Percentiles rank a stretch among this genome's conserved stretches.
Conservation (phyloP, 495 filamentous ascomycete species). For the Elasticomyces elasticus region DNA sequence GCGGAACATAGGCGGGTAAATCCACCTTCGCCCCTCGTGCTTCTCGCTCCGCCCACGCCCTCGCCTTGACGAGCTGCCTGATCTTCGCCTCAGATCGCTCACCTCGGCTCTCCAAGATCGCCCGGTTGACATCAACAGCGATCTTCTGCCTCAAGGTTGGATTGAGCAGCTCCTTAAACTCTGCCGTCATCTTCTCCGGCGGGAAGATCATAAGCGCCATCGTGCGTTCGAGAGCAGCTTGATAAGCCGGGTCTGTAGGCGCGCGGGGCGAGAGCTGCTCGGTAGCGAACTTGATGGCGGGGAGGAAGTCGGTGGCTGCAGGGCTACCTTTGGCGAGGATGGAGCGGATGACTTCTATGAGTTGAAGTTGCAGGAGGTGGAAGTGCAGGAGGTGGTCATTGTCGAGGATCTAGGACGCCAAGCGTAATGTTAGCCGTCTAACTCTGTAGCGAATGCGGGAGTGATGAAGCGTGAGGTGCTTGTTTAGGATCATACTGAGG, state of each 20-base stretch:
- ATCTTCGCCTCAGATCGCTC: conserved; percentile 70
- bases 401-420: conserved; percentile 68
- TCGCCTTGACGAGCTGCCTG: conserved; percentile 63
- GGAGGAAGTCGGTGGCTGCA: conserved; percentile 53
- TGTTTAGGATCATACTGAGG: conserved; percentile 79
- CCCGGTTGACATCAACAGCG: conserved; percentile 75
- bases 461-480: conserved; percentile 2
- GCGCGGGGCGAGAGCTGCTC: conserved; percentile 79
- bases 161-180: conserved; percentile 64
- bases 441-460: neutral
- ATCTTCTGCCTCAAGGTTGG: conserved; percentile 74
- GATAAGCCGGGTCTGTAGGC: conserved; percentile 66
- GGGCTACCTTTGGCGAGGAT: conserved; percentile 32
- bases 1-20: conserved; percentile 58
- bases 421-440: neutral
- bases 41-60: conserved; percentile 75
- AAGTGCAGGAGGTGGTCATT: conserved; percentile 78
- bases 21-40: conserved; percentile 64
- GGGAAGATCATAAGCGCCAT: conserved; percentile 89
- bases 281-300: conserved; percentile 79
- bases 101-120: conserved; percentile 62
- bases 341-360: conserved; percentile 83
- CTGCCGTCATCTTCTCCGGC: conserved; percentile 61
- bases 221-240: conserved; percentile 81
- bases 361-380: conserved; percentile 75